Evolutionary conservation across 768 basidiomycete genomes (phyloP), one percentile per base, ranked within the genome.

Genomic region (Boletus fagicola): DNA sequence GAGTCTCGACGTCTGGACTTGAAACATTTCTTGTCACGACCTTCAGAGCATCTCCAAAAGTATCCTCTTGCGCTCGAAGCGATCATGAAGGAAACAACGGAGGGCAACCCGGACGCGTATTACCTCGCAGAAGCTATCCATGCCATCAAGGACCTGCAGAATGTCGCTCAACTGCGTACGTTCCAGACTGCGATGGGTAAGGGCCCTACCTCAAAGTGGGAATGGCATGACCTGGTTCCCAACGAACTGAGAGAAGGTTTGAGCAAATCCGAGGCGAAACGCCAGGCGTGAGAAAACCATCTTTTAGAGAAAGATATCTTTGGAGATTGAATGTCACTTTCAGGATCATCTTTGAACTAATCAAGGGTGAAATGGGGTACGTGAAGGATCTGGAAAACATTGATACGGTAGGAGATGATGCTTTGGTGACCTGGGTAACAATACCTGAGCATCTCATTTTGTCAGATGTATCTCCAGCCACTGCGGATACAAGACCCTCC

Each of bases 351-450:
- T 97, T 95, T 66, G 94, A 97, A 76, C 72, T 96, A 59, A 96
- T 97, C 72, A 92, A 96, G 72, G 90, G 91, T 61, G 94, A 97
- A 72, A 96, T 96, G 92, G 84, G 86, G 28, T 97, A 95, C 67
- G 94, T 96, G 28, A 90, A 87, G 64, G 94, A 97, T 77, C 73
- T 97, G 57, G 90, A 94, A 72, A 89, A 87, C 54, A 88, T 97
- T 45, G 87, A 89, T 58, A 77, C 77, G 59, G 93, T 94, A 64
- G 16, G 69, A 49, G 28, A 47, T 45, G 22, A 24, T 44, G 1
- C 0, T 12, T 84, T 67, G 11, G 30, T 40, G 26, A 22, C 16
- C n/a, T 43, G 33, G 5, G 38, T 51, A 36, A 28, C 36, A 39
- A 40, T 12, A 13, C 20, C 48, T 62, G 31, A 67, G 15, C 22